These are phyloP conservation scores for Pilasporangium apinafurcum DNA, from an alignment of 352 stramenopile species.

Conservation along the genomic window DNA sequence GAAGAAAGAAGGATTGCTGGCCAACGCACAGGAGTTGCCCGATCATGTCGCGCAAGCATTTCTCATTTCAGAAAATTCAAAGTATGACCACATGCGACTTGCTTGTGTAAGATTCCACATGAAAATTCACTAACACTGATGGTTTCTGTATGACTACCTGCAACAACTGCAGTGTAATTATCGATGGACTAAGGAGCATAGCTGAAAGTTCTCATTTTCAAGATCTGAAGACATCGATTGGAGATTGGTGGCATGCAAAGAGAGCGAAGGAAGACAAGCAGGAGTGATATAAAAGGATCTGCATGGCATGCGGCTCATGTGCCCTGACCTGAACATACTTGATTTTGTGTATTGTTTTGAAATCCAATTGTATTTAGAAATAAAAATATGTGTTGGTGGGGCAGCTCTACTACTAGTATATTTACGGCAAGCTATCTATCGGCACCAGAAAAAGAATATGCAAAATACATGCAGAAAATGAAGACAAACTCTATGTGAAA, in stretches of 20 bases:
- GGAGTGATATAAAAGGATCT: too few relatives aligned
- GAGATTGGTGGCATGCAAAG: constrained; percentile 33
- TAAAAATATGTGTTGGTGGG: too few relatives aligned
- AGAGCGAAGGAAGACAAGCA: too few relatives aligned
- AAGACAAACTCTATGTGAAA: too few relatives aligned
- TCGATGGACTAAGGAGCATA: constrained; percentile 49
- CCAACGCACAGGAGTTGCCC: constrained; percentile 50
- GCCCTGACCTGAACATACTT: too few relatives aligned
- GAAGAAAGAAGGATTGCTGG: constrained; percentile 38
- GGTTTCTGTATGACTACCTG: not conserved
- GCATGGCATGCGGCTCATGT: too few relatives aligned
- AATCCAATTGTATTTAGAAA: too few relatives aligned
- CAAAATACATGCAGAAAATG: too few relatives aligned
- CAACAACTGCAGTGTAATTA: constrained; percentile 24
- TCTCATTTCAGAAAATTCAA: constrained; percentile 48
- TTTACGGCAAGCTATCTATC: too few relatives aligned
- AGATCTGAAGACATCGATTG: constrained; percentile 28
- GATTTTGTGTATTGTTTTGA: too few relatives aligned
- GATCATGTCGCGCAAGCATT: constrained; percentile 51
- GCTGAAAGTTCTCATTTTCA: constrained; percentile 46
- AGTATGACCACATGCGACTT: constrained; percentile 11
- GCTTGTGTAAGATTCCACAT: not conserved
- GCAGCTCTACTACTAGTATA: too few relatives aligned
- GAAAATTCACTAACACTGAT: not conserved
- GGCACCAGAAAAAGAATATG: too few relatives aligned